These are phyloP conservation scores for Phytophthora sp. DNA, from an alignment of 352 stramenopile genomes.

Conservation along the genomic window DNA sequence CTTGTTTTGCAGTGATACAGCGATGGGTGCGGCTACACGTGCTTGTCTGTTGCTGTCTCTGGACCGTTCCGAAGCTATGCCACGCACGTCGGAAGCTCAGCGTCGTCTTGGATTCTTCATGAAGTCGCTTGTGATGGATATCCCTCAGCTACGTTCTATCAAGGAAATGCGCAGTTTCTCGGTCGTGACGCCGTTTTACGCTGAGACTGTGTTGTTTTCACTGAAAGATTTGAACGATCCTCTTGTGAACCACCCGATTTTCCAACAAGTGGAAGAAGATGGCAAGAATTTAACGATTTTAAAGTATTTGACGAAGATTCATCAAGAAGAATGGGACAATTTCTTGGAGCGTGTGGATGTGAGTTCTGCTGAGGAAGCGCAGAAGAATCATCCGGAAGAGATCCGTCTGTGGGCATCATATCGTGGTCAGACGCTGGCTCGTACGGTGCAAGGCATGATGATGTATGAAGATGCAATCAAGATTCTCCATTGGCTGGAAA, in stretches of 20 bases:
- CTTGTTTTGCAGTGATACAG: constrained; percentile 72
- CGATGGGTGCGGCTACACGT: constrained; percentile 75
- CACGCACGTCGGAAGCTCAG: constrained; percentile 62
- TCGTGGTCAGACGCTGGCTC: constrained; percentile 78
- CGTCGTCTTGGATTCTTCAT: constrained; percentile 87
- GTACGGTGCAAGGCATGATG: constrained; percentile 88
- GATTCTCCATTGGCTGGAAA: constrained; percentile 87
- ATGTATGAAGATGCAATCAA: constrained; percentile 90
- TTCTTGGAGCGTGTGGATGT: constrained; percentile 86
- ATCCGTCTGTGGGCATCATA: constrained; percentile 86
- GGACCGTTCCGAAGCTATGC: constrained; percentile 73
- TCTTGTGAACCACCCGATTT: constrained; percentile 86
- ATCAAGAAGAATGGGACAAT: constrained; percentile 87
- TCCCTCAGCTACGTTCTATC: constrained; percentile 78
- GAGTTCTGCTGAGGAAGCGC: constrained; percentile 70
- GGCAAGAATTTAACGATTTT: constrained; percentile 87
- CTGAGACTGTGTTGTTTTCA: constrained; percentile 83
- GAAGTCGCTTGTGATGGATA: constrained; percentile 89
- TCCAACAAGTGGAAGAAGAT: constrained; percentile 83
- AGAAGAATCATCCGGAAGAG: constrained; percentile 73
- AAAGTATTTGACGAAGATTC: constrained; percentile 87
- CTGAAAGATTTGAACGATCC: constrained; percentile 82
- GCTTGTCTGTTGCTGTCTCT: constrained; percentile 71
- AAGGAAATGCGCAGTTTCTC: constrained; percentile 89
- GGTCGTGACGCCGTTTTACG: constrained; percentile 86